phyloP scores from a whole-genome alignment of 192 early-diverging fungal species.

The Backusella circina region DNA sequence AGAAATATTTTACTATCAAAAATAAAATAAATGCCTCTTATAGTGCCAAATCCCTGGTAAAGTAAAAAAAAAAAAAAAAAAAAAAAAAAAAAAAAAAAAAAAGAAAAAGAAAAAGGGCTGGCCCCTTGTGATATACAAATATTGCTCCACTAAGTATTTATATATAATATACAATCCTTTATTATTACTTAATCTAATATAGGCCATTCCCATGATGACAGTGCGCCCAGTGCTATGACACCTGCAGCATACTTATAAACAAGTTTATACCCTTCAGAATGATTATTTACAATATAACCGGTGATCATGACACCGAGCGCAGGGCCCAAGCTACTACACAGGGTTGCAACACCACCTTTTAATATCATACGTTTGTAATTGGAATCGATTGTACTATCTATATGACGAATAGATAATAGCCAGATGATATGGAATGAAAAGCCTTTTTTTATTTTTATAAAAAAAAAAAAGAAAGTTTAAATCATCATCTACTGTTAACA shows the following conservation, averaged over 20 bases:
- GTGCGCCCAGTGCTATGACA: not conserved
- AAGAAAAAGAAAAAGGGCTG: too few species aligned
- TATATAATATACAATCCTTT: not conserved
- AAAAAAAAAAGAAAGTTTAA: too few species aligned
- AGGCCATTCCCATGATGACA: slow-evolving; percentile 16
- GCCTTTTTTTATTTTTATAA: not conserved
- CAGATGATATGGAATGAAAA: slow-evolving; percentile 9
- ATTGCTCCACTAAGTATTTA: not conserved
- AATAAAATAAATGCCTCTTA: not conserved
- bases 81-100: too few species aligned
- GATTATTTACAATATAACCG: slow-evolving; percentile 2
- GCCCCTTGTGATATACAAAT: too few species aligned
- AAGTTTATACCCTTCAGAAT: not conserved
- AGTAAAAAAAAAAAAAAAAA: too few species aligned
- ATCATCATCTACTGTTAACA: too few species aligned
- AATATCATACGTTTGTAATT: slow-evolving; percentile 13
- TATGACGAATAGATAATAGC: not conserved
- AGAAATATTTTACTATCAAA: not conserved
- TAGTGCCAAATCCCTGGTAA: not conserved
- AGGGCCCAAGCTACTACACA: slow-evolving; percentile 26
- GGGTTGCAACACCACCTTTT: slow-evolving; percentile 11
- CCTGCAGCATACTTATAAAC: slow-evolving; percentile 3
- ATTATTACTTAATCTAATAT: not conserved
- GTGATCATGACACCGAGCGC: slow-evolving; percentile 6
- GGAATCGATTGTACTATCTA: not conserved